Percentiles rank a stretch among this genome's conserved stretches.
phyloP scores from a whole-genome alignment of 2,329 filamentous ascomycete species.

The Albophoma yamanashiensis region DNA sequence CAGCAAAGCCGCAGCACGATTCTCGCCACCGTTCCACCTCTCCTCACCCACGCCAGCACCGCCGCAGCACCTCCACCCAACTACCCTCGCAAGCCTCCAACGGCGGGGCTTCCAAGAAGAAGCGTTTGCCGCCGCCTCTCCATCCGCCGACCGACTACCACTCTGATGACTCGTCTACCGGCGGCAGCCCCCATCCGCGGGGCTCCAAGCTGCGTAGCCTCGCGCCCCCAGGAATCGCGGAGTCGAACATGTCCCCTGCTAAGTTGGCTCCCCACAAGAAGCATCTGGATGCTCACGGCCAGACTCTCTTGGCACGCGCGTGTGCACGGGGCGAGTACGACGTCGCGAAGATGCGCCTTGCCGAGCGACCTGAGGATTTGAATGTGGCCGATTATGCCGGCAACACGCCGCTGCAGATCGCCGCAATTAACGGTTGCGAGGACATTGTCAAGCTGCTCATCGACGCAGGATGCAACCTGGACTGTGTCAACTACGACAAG shows the following conservation, averaged over 20 bases:
- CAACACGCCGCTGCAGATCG: constrained; percentile 93
- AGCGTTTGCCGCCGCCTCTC: constrained; percentile 48
- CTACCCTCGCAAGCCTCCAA: constrained; percentile 43
- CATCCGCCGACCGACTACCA: constrained; percentile 49
- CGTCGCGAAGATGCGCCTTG: constrained; percentile 60
- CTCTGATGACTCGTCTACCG: constrained; percentile 55
- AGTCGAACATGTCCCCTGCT: constrained; percentile 54
- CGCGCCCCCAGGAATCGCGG: constrained; percentile 43
- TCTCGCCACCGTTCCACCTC: constrained; percentile 41
- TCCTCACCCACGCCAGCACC: constrained; percentile 46
- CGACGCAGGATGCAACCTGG: constrained; percentile 71
- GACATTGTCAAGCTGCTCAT: constrained; percentile 84
- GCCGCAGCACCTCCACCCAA: constrained; percentile 55
- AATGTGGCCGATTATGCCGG: constrained; percentile 87
- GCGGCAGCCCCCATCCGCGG: constrained; percentile 48
- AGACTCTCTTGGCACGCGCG: constrained; percentile 81
- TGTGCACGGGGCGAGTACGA: constrained; percentile 81
- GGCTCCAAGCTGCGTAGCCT: constrained; percentile 47
- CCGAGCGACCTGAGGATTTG: constrained; percentile 75
- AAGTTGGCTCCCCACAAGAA: constrained; percentile 69
- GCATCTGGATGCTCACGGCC: constrained; percentile 82
- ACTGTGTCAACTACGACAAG: constrained; percentile 69
- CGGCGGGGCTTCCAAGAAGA: constrained; percentile 49
- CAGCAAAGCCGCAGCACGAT: constrained; percentile 21
- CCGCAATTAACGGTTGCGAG: constrained; percentile 74